Conservation (phyloP, 805 yeast genomes). For the Ogataea pignaliae region DNA sequence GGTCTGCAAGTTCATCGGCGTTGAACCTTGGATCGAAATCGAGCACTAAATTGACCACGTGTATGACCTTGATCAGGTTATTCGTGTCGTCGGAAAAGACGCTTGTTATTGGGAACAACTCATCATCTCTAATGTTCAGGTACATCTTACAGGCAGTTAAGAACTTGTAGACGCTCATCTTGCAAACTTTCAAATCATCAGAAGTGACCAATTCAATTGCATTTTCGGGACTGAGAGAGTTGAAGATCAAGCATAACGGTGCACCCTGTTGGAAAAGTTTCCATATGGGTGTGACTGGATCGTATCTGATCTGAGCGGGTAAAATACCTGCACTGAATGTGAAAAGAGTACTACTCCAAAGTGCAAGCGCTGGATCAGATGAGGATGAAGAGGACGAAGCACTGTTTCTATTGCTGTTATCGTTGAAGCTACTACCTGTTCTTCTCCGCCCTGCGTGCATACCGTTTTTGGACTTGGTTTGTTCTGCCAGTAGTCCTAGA, state of each 20-base stretch:
- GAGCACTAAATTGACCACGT: conserved; percentile 63
- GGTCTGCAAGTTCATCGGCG: conserved; percentile 19
- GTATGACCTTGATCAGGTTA: conserved; percentile 69
- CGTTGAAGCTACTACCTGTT: conserved; percentile 2
- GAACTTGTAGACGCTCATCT: conserved; percentile 86
- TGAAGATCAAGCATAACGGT: conserved; percentile 82
- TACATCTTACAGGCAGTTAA: conserved; percentile 79
- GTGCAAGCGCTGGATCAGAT: conserved; percentile 16
- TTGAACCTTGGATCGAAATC: conserved; percentile 42
- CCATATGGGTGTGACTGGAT: conserved; percentile 91
- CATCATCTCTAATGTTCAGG: conserved; percentile 70
- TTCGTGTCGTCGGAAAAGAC: conserved; percentile 80
- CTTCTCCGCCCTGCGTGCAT: not conserved
- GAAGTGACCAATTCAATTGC: conserved; percentile 59
- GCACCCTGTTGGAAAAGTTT: conserved; percentile 88
- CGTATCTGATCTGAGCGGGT: conserved; percentile 71
- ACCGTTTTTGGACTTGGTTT: too few species aligned
- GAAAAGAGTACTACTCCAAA: conserved; percentile 37
- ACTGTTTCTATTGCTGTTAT: conserved; percentile 1
- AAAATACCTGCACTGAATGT: conserved; percentile 75
- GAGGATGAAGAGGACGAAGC: not conserved
- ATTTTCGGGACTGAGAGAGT: conserved; percentile 52
- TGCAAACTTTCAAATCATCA: conserved; percentile 80
- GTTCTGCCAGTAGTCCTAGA: not conserved
- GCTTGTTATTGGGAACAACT: conserved; percentile 83